Evolutionary conservation across 768 basidiomycete genomes (phyloP).

Genomic region (Mycena polygramma): DNA sequence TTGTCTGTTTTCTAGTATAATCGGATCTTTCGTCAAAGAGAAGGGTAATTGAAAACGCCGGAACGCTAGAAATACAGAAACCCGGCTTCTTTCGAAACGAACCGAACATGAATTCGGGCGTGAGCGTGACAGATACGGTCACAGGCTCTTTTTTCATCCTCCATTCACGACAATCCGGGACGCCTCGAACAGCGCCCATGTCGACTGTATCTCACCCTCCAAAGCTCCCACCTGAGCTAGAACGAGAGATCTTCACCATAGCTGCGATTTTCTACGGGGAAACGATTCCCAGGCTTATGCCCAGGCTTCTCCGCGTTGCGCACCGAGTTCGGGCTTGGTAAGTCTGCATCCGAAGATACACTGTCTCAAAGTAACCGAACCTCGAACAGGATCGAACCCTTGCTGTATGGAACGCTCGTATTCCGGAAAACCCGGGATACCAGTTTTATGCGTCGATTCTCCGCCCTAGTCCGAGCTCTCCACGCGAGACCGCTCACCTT

Average conservation of each 20-base stretch:
- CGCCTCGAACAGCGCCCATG: not conserved
- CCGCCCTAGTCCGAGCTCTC: not conserved
- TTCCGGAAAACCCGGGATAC: not conserved
- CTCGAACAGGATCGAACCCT: not conserved
- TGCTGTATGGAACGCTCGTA: not conserved
- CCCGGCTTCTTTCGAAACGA: not conserved
- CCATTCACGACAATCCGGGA: too few species aligned
- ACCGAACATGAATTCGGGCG: too few species aligned
- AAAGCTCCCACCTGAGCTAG: conserved; percentile 1
- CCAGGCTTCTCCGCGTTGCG: not conserved
- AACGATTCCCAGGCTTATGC: conserved; percentile 1
- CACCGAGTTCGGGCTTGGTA: not conserved
- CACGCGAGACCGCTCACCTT: not conserved
- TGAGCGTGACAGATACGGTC: too few species aligned
- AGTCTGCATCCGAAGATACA: not conserved
- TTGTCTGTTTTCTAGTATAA: not conserved
- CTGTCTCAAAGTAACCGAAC: not conserved
- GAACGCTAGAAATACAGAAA: not conserved
- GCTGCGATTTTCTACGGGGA: not conserved
- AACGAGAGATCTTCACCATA: conserved; percentile 8
- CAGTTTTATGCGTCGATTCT: not conserved
- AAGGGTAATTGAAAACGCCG: not conserved
- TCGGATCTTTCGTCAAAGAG: too few species aligned
- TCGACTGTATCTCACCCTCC: not conserved
- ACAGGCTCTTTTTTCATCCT: too few species aligned